Conservation (phyloP, 306 rosid species). For the Inga oerstediana region DNA sequence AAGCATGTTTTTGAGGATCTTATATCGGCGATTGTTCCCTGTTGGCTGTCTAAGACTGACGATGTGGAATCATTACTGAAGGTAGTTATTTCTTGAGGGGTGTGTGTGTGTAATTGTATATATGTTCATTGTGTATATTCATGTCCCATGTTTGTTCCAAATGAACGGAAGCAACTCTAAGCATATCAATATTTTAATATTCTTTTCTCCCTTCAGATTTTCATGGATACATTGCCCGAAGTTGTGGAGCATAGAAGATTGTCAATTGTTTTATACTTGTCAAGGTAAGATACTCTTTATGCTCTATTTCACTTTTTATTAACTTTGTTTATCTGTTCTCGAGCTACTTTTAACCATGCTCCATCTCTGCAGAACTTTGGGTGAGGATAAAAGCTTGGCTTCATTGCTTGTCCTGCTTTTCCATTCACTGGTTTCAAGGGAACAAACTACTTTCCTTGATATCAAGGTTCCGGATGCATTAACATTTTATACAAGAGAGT, state of each 20-base stretch:
- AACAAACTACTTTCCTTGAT: constrained; percentile 40
- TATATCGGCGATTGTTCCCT: constrained; percentile 84
- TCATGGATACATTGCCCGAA: constrained; percentile 69
- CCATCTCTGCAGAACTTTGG: constrained; percentile 65
- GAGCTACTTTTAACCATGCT: constrained; percentile 32
- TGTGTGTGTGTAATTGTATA: background rate
- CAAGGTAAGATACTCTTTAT: constrained; percentile 72
- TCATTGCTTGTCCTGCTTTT: constrained; percentile 73
- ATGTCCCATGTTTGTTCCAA: constrained; percentile 6
- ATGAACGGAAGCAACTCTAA: constrained; percentile 18
- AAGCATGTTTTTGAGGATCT: constrained; percentile 80
- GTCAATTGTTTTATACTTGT: constrained; percentile 61
- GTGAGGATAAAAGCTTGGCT: constrained; percentile 80
- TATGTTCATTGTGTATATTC: background rate
- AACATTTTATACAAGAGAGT: constrained; percentile 50
- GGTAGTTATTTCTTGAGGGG: constrained; percentile 50
- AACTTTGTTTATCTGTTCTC: constrained; percentile 3
- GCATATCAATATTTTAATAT: constrained; percentile 30
- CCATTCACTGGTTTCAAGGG: constrained; percentile 71
- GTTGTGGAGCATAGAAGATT: constrained; percentile 78
- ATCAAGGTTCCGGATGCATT: constrained; percentile 45
- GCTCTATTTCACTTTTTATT: background rate
- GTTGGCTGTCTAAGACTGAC: constrained; percentile 76
- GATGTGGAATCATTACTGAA: constrained; percentile 65
- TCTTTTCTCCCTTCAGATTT: constrained; percentile 56